These are phyloP conservation scores for Debaryomycetaceae sp. DNA, from an alignment of 1,139 yeast species.

Conservation along the genomic window DNA sequence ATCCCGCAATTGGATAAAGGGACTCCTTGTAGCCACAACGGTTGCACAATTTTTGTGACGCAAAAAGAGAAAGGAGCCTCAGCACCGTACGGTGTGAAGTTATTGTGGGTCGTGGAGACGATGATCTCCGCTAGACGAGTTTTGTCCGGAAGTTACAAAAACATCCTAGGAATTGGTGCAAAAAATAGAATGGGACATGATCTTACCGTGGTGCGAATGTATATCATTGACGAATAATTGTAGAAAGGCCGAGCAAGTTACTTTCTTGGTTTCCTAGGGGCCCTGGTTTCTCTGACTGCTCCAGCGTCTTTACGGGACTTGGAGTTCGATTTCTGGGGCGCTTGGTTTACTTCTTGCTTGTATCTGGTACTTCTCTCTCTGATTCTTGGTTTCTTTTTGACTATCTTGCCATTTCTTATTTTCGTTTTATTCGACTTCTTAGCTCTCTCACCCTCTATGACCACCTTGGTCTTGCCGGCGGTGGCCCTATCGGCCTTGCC, in stretches of 20 bases:
- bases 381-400: conserved; percentile 62
- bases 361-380: conserved; percentile 65
- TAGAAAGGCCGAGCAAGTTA: too few species aligned
- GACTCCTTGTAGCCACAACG: neutral
- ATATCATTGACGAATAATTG: too few species aligned
- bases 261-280: too few species aligned
- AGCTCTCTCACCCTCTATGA: conserved; percentile 82
- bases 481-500: conserved; percentile 79
- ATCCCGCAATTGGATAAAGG: neutral
- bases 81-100: too few species aligned
- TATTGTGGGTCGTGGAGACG: too few species aligned
- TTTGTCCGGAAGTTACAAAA: too few species aligned
- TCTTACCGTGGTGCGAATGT: too few species aligned
- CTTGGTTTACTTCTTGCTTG: conserved; percentile 32
- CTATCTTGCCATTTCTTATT: conserved; percentile 53
- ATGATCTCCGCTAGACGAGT: too few species aligned
- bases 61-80: neutral
- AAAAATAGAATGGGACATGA: too few species aligned
- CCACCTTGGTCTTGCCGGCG: conserved; percentile 44
- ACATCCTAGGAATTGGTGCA: too few species aligned
- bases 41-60: neutral
- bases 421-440: conserved; percentile 57
- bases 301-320: too few species aligned
- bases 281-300: too few species aligned
- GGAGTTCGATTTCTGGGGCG: neutral